Base-by-base conservation (phyloP, 2,329 filamentous ascomycete species). In the Aureobasidium sp. region DNA sequence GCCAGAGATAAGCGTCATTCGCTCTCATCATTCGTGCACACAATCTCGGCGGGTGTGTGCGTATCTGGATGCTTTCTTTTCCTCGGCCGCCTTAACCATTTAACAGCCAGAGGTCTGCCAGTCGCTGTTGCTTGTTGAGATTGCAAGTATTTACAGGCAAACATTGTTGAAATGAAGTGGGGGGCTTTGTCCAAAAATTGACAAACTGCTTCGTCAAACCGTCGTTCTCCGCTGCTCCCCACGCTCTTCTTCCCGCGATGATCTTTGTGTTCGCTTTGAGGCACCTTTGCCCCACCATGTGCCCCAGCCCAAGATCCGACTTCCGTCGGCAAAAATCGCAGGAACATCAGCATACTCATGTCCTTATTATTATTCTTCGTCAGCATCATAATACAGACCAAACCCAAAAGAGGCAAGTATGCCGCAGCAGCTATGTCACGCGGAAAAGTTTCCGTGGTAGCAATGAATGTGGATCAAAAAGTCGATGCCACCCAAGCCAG, bases 1-100 rank as follows among this genome's bases (percentile, higher is more conserved):
- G 53, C 26, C 29, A 57, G 39, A 57, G 53, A 57, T 57, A 57
- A 57, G 53, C 53, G 53, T 57, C 53, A 57, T 57, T 32, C n/a
- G 41, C 36, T 26, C 29, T 34, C n/a, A 36, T 57, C 39, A 46
- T 34, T 44, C 53, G 53, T 34, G 39, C 53, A 13, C 53, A 46
- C 39, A 44, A 36, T 46, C 39, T 15, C 39, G 27, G 53, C 13
- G 12, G 23, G 17, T 32, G 52, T 47, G 42, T 27, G 23, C 15
- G 9, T 42, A n/a, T 34, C 27, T 34, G 27, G 2, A 5, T 39
- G 29, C 17, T 57, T 23, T 57, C 32, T 47, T 42, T 37, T 27
- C 42, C 39, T 39, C 51, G 12, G 20, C 55, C n/a, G 20, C 8
- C 8, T 29, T 42, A 48, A 29, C 53, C 53, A 46, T 46, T 46